Evolutionary conservation across 2,329 filamentous ascomycete genomes (phyloP).

Genomic region (Malbranchea cinnamomea): DNA sequence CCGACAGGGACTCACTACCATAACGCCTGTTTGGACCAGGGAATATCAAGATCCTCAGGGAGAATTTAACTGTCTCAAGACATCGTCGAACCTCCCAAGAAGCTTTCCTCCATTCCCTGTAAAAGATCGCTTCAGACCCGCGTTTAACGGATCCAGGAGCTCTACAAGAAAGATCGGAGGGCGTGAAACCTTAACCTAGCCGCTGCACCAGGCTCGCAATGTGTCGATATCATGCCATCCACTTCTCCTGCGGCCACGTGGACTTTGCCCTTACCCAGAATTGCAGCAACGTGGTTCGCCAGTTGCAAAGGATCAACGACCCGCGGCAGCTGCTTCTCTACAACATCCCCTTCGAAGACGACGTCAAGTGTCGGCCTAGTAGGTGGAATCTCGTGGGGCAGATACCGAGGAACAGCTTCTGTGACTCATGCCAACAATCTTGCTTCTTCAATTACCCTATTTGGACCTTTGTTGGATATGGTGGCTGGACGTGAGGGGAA

Average conservation of each 20-base stretch:
- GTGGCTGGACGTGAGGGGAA: conserved; percentile 4
- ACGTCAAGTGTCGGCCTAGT: conserved; percentile 6
- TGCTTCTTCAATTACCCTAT: conserved; percentile 4
- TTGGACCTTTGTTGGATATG: neutral
- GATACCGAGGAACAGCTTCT: neutral
- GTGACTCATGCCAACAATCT: conserved; percentile 6
- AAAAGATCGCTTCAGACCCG: too few species aligned
- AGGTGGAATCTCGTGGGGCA: conserved; percentile 4
- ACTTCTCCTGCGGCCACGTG: conserved; percentile 15
- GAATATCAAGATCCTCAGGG: too few species aligned
- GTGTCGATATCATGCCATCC: conserved; percentile 16
- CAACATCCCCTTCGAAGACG: conserved; percentile 9
- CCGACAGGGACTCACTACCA: too few species aligned
- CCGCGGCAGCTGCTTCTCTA: conserved; percentile 9
- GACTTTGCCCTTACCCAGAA: conserved; percentile 12
- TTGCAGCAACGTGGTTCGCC: conserved; percentile 13
- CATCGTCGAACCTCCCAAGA: too few species aligned
- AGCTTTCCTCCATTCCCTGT: conserved; percentile 1
- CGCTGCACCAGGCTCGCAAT: conserved; percentile 10
- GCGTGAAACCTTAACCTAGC: neutral
- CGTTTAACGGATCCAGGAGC: too few species aligned
- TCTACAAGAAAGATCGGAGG: too few species aligned
- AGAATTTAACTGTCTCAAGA: too few species aligned
- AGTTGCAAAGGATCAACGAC: conserved; percentile 20
- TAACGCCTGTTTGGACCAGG: too few species aligned